A percentile compares a stretch with the other conserved stretches of the same genome.
Evolutionary conservation across 2,329 filamentous ascomycete species (phyloP).

Genomic region (Fusarium drepaniforme): DNA sequence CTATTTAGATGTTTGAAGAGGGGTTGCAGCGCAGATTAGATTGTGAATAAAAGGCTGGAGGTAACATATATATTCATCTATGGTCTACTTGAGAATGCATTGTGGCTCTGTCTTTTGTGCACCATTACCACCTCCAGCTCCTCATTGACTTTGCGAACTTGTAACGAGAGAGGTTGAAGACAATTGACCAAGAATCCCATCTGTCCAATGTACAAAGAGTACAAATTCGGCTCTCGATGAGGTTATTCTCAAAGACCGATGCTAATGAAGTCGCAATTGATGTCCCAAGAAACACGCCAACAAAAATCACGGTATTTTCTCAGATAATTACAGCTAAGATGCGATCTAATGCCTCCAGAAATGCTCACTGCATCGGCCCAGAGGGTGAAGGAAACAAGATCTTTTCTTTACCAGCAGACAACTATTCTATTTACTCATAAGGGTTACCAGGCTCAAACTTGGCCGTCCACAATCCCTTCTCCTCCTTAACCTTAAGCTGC

Average conservation of each 20-base stretch:
- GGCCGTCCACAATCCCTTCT: conserved; percentile 48
- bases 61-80: neutral
- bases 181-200: neutral
- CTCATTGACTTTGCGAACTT: neutral
- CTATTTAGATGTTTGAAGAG: neutral
- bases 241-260: neutral
- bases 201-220: neutral
- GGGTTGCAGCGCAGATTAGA: neutral
- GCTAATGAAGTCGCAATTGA: neutral
- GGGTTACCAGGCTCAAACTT: conserved; percentile 40
- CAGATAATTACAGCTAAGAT: neutral
- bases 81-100: neutral
- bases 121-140: neutral
- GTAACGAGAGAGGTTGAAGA: neutral
- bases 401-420: neutral
- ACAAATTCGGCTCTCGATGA: neutral
- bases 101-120: neutral
- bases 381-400: neutral
- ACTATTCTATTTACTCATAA: conserved; percentile 24
- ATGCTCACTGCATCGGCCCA: neutral
- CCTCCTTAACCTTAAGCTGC: conserved; percentile 53
- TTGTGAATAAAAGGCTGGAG: neutral
- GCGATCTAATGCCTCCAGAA: neutral
- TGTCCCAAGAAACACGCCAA: neutral
- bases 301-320: neutral